Conservation (phyloP, 179 eudicot genomes). For the Corrigiola litoralis region DNA sequence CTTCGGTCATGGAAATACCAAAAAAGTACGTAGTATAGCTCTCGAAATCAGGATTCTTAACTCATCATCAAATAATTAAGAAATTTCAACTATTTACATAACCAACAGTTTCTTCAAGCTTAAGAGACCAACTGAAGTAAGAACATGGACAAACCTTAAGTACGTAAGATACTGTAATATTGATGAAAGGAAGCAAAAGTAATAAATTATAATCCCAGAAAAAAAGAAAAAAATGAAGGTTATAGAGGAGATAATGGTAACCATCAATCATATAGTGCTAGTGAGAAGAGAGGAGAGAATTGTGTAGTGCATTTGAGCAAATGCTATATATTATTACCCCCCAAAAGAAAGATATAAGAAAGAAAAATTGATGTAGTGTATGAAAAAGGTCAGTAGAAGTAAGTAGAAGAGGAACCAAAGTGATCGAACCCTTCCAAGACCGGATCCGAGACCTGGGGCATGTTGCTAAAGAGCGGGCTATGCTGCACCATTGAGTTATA, state of each 20-base stretch:
- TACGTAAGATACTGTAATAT: slow-evolving; percentile 1
- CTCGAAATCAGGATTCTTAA: too few species aligned
- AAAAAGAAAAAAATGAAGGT: background rate
- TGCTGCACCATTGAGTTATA: slow-evolving; percentile 15
- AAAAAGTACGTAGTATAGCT: too few species aligned
- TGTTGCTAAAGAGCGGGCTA: slow-evolving; percentile 21
- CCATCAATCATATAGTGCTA: background rate
- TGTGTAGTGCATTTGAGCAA: too few species aligned
- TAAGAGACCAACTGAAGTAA: too few species aligned
- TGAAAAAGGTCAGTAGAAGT: slow-evolving; percentile 8
- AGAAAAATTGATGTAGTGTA: background rate
- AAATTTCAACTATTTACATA: too few species aligned
- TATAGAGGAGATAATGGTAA: too few species aligned
- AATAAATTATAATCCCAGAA: background rate
- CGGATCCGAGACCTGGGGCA: slow-evolving; percentile 26
- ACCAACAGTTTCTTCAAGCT: too few species aligned
- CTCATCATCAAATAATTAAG: too few species aligned
- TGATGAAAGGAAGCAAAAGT: background rate
- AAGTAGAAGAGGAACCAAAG: slow-evolving; percentile 31
- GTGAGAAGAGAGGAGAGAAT: background rate
- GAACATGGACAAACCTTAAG: background rate
- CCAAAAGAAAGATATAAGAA: background rate
- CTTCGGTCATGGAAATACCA: too few species aligned
- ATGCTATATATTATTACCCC: too few species aligned
- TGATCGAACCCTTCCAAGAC: slow-evolving; percentile 30